These are phyloP conservation scores for Nitzschia sp. DNA, from an alignment of 108 stramenopile genomes.

Conservation along the genomic window DNA sequence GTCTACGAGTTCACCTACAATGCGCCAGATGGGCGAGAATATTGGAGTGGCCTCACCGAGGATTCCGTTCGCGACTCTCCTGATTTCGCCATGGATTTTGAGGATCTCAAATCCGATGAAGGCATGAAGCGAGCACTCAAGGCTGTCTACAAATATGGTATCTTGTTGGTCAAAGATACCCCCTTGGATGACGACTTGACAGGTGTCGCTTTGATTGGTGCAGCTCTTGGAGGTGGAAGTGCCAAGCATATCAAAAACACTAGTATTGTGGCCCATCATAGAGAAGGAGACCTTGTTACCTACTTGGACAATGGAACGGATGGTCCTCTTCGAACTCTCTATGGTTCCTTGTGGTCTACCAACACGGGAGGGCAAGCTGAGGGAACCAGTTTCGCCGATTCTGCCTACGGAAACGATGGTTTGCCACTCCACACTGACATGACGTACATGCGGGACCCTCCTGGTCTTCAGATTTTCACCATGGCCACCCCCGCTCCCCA, in stretches of 20 bases:
- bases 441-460: conserved; percentile 75
- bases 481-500: conserved; percentile 69
- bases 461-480: conserved; percentile 84
- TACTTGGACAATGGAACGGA: conserved; percentile 48
- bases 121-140: conserved; percentile 47
- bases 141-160: conserved; percentile 68
- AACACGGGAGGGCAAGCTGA: conserved; percentile 40
- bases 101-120: conserved; percentile 38
- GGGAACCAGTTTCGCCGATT: conserved; percentile 73
- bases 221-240: conserved; percentile 49
- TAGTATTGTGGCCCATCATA: conserved; percentile 34
- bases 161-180: conserved; percentile 67
- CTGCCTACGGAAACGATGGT: conserved; percentile 70
- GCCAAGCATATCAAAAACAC: conserved; percentile 30
- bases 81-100: conserved; percentile 49
- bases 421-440: conserved; percentile 86
- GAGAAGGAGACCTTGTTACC: conserved; percentile 22
- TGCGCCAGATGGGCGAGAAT: conserved; percentile 38
- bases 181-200: conserved; percentile 45
- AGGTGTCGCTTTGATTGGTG: conserved; percentile 51
- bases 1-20: conserved; percentile 18
- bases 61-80: conserved; percentile 46
- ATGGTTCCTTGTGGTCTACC: conserved; percentile 78
- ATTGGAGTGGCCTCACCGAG: conserved; percentile 66
- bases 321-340: conserved; percentile 79